A percentile compares a stretch with the other conserved stretches of the same genome.
Evolutionary conservation across 2,329 filamentous ascomycete species (phyloP).

Genomic region (Aspergillus aculeatus): DNA sequence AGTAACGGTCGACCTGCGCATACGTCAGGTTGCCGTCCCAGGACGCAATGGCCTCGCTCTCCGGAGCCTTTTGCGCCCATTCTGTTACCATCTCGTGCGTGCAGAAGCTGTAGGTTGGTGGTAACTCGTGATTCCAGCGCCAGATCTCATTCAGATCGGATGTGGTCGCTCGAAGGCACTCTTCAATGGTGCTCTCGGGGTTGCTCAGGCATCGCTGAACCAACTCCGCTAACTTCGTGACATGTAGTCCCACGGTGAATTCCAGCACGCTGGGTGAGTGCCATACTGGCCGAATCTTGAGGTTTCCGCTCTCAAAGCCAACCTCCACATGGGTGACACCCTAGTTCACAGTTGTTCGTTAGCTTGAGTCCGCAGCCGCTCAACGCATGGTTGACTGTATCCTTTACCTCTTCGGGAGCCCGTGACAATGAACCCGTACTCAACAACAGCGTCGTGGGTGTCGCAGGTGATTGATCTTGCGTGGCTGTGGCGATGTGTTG

Average conservation of each 20-base stretch:
- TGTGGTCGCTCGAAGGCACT: slow-evolving; percentile 31
- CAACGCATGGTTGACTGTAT: slow-evolving; percentile 21
- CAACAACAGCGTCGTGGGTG: slow-evolving; percentile 19
- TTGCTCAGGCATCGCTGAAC: slow-evolving; percentile 36
- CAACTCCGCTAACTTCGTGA: slow-evolving; percentile 45
- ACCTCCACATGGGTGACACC: slow-evolving; percentile 34
- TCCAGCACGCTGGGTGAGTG: slow-evolving; percentile 41
- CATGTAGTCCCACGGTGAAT: slow-evolving; percentile 45
- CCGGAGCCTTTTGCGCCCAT: slow-evolving; percentile 22
- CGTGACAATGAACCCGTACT: slow-evolving; percentile 24
- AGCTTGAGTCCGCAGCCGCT: slow-evolving; percentile 4
- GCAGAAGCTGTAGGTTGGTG: slow-evolving; percentile 45
- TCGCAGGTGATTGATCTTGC: background rate
- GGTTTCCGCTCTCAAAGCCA: slow-evolving; percentile 22
- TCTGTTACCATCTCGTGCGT: slow-evolving; percentile 49
- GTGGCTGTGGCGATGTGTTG: slow-evolving; percentile 21
- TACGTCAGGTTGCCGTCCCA: slow-evolving; percentile 36
- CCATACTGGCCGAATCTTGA: slow-evolving; percentile 46
- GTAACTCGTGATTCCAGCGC: slow-evolving; percentile 49
- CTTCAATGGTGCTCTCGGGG: slow-evolving; percentile 30
- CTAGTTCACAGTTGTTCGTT: slow-evolving; percentile 22
- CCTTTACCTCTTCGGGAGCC: slow-evolving; percentile 17
- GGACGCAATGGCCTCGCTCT: slow-evolving; percentile 30
- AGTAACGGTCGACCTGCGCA: slow-evolving; percentile 35
- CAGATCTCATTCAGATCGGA: slow-evolving; percentile 49